Evolutionary conservation across 345 rosid genomes (phyloP).

Genomic region (Reutealis trisperma): DNA sequence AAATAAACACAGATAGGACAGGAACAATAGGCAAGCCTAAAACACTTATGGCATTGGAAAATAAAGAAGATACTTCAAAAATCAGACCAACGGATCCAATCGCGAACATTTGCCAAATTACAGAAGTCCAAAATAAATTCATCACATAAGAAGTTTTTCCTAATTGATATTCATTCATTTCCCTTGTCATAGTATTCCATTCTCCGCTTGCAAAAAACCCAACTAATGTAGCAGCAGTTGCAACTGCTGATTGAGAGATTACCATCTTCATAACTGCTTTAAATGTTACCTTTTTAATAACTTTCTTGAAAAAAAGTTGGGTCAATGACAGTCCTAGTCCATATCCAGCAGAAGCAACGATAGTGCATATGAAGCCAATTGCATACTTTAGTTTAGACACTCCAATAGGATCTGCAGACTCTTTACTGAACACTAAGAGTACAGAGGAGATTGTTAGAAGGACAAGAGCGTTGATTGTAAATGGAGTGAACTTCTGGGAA

Average conservation of each 20-base stretch:
- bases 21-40: slow-evolving; percentile 62
- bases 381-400: slow-evolving; percentile 25
- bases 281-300: slow-evolving; percentile 38
- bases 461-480: slow-evolving; percentile 42
- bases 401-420: slow-evolving; percentile 17
- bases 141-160: slow-evolving; percentile 54
- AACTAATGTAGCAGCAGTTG: slow-evolving; percentile 34
- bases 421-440: slow-evolving; percentile 36
- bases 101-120: slow-evolving; percentile 47
- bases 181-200: slow-evolving; percentile 41
- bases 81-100: slow-evolving; percentile 52
- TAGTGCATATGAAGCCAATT: slow-evolving; percentile 49
- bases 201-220: slow-evolving; percentile 62
- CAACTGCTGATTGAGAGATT: slow-evolving; percentile 39
- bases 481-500: slow-evolving; percentile 46
- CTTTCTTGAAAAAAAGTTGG: slow-evolving; percentile 45
- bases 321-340: slow-evolving; percentile 43
- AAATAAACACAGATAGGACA: slow-evolving; percentile 48
- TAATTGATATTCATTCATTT: slow-evolving; percentile 45
- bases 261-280: slow-evolving; percentile 44
- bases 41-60: slow-evolving; percentile 46
- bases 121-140: slow-evolving; percentile 43
- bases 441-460: slow-evolving; percentile 43
- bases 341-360: slow-evolving; percentile 44
- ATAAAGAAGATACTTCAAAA: slow-evolving; percentile 62